Evolutionary conservation across 2,329 filamentous ascomycete species (phyloP), one percentile per base, ranked within the genome.

Genomic region (Cladosporium sp.): DNA sequence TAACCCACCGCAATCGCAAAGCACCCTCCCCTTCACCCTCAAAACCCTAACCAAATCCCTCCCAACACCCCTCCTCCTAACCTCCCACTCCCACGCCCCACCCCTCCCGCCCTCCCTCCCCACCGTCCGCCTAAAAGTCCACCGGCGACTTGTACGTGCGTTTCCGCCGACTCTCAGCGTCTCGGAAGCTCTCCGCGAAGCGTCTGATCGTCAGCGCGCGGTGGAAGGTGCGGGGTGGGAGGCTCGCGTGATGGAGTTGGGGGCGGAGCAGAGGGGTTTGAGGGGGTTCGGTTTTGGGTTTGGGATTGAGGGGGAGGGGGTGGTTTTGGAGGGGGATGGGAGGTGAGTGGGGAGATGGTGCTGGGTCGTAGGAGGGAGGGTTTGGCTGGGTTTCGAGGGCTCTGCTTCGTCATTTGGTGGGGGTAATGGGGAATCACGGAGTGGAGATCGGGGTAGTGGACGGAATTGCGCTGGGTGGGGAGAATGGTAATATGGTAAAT

Each of bases 141-240:
- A 61, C 11, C 56, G 68, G 9, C 59, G 64, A 1, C 57, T 60
- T 2, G 66, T 72, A 4, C 29, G 62, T 6, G 65, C 62, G 35
- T 71, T 75, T 49, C 63, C 64, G 7, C 53, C 62, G 4, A 67
- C 59, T 7, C 61, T 71, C 18, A 69, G 67, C 54, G 55, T 68
- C 0, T 62, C 68, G 41, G 67, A 72, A 48, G 69, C 68, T 1
- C 56, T 62, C 47, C 54, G 52, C 12, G 70, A 74, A 55, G 59
- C 57, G 7, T 54, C 19, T 46, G 55, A 60, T 51, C 54, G 71
- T 42, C 63, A 66, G 62, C 61, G 64, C 19, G 66, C 68, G 11
- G 68, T 72, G 7, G 55, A 57, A 16, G 55, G 62, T 49, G 67
- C 63, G 7, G 54, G 61, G 43, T 72, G 36, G 36, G 19, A n/a